phyloP scores from a whole-genome alignment of 805 yeast genomes.

The Kodamaea neixiangensis region DNA sequence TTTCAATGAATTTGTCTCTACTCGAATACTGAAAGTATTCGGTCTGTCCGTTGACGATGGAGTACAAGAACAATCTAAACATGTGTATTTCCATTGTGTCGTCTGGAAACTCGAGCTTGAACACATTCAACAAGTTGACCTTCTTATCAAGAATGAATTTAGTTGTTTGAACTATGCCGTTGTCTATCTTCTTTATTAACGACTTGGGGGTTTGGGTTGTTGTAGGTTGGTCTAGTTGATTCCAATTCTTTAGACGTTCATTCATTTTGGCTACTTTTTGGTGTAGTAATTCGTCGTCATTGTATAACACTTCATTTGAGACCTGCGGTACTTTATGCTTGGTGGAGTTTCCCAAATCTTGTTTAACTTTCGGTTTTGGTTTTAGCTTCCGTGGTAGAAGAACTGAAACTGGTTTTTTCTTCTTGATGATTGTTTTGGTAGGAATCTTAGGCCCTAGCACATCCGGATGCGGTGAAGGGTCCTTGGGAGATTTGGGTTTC shows the following conservation, averaged over 20 bases:
- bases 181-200: background rate
- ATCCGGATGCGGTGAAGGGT: background rate
- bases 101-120: constrained; percentile 6
- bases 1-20: constrained; percentile 1
- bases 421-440: background rate
- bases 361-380: background rate
- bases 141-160: background rate
- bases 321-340: background rate
- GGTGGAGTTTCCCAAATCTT: background rate
- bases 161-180: background rate
- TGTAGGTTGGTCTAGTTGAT: background rate
- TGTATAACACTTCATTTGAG: background rate
- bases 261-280: constrained; percentile 12
- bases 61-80: constrained; percentile 17
- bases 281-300: constrained; percentile 4
- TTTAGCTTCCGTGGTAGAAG: background rate
- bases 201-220: background rate
- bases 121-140: background rate
- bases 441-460: background rate
- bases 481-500: background rate
- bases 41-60: constrained; percentile 15
- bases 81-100: background rate
- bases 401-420: background rate
- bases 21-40: constrained; percentile 8
- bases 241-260: constrained; percentile 6